These are phyloP conservation scores for Citrullus amarus DNA, from an alignment of 306 rosid genomes.

Conservation along the genomic window DNA sequence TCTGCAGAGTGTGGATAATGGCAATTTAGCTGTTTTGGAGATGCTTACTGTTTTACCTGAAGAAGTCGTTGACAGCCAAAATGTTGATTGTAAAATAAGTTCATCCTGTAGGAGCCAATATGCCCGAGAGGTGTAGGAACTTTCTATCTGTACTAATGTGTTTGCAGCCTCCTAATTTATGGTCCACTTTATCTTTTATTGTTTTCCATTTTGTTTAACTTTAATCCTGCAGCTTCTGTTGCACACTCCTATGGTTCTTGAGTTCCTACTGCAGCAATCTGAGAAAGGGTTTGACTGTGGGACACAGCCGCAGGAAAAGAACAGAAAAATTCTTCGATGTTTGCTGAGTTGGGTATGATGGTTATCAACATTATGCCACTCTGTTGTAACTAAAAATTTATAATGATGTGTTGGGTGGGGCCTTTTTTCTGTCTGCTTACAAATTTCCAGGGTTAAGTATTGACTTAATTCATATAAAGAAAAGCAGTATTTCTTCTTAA, in stretches of 20 bases:
- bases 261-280: constrained; percentile 74
- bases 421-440: background rate
- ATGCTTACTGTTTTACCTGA: constrained; percentile 94
- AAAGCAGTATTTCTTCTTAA: background rate
- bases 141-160: constrained; percentile 8
- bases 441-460: background rate
- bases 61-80: constrained; percentile 69
- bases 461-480: background rate
- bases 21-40: constrained; percentile 79
- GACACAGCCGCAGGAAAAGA: constrained; percentile 56
- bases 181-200: constrained; percentile 5
- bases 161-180: constrained; percentile 9
- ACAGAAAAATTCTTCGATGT: constrained; percentile 83
- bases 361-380: background rate
- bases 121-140: constrained; percentile 60
- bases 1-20: constrained; percentile 60
- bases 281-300: constrained; percentile 50
- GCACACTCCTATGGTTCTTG: constrained; percentile 74
- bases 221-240: constrained; percentile 53
- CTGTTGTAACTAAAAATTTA: background rate
- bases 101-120: constrained; percentile 51
- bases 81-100: constrained; percentile 40
- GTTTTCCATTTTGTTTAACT: background rate
- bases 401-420: background rate
- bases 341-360: constrained; percentile 87